Evolutionary conservation across 192 early-diverging fungal species (phyloP).

Genomic region (Coemansia sp.): DNA sequence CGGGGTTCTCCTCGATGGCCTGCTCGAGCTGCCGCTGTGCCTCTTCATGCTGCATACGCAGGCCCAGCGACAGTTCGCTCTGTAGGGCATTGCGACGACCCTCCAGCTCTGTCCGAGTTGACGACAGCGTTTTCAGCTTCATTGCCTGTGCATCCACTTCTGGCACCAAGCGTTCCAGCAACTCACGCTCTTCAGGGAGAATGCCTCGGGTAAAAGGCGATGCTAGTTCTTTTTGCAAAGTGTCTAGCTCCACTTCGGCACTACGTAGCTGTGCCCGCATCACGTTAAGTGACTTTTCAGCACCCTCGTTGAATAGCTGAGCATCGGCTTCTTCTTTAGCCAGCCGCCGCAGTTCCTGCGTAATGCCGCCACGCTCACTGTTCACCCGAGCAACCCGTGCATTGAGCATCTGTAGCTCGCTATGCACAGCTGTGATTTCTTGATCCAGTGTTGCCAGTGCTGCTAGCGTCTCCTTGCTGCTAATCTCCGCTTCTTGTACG

Average conservation of each 20-base stretch:
- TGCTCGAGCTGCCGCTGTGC: constrained; percentile 63
- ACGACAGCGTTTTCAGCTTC: constrained; percentile 56
- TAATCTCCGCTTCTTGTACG: constrained; percentile 17
- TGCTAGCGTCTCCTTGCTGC: constrained; percentile 29
- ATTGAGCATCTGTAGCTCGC: constrained; percentile 57
- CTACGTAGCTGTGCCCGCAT: constrained; percentile 34
- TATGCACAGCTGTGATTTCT: constrained; percentile 59
- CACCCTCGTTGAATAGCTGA: constrained; percentile 24
- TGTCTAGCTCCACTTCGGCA: constrained; percentile 51
- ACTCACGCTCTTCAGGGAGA: constrained; percentile 55
- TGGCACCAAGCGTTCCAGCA: constrained; percentile 51
- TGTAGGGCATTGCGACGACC: constrained; percentile 68
- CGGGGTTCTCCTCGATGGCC: constrained; percentile 48
- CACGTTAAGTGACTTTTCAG: constrained; percentile 33
- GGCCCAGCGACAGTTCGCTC: constrained; percentile 67
- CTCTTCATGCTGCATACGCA: constrained; percentile 67
- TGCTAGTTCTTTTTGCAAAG: constrained; percentile 60
- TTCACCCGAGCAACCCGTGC: constrained; percentile 54
- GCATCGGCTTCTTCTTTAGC: constrained; percentile 63
- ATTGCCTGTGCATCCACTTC: constrained; percentile 60
- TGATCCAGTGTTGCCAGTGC: constrained; percentile 55
- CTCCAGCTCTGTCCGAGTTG: constrained; percentile 63
- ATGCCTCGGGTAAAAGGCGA: constrained; percentile 59
- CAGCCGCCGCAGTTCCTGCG: constrained; percentile 58
- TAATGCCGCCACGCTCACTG: constrained; percentile 59